Evolutionary conservation across 805 yeast genomes (phyloP).

Genomic region (Scheffersomyces lignosus): DNA sequence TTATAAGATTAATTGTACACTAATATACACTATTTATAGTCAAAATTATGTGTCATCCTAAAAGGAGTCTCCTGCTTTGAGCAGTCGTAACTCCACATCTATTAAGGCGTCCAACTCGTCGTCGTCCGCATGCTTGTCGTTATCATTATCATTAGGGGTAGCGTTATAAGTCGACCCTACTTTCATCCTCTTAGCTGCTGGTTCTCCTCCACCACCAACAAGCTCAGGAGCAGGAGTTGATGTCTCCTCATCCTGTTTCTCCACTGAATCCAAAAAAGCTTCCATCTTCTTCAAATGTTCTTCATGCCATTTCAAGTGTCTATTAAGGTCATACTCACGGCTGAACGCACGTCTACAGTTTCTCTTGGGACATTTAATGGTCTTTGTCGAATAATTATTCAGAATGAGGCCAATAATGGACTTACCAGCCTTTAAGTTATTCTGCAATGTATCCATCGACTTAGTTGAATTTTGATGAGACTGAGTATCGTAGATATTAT

Average conservation of each 20-base stretch:
- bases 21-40: background rate
- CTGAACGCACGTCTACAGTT: conserved; percentile 57
- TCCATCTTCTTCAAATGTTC: conserved; percentile 31
- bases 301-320: conserved; percentile 57
- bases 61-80: conserved; percentile 16
- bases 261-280: conserved; percentile 25
- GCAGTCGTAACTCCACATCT: conserved; percentile 21
- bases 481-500: conserved; percentile 1
- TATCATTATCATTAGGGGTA: background rate
- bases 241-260: conserved; percentile 8
- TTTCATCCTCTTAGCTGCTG: conserved; percentile 1
- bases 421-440: conserved; percentile 1
- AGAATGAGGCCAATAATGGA: conserved; percentile 38
- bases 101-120: conserved; percentile 22
- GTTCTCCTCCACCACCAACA: conserved; percentile 2
- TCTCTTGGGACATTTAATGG: conserved; percentile 45
- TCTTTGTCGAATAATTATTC: conserved; percentile 35
- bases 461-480: conserved; percentile 5
- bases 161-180: background rate
- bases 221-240: conserved; percentile 4
- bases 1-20: background rate
- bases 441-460: conserved; percentile 6
- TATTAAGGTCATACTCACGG: conserved; percentile 45
- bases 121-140: conserved; percentile 4
- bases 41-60: background rate